phyloP scores from a whole-genome alignment of 225 moss, liverwort and hornwort species.

The Antitrichia curtipendula region DNA sequence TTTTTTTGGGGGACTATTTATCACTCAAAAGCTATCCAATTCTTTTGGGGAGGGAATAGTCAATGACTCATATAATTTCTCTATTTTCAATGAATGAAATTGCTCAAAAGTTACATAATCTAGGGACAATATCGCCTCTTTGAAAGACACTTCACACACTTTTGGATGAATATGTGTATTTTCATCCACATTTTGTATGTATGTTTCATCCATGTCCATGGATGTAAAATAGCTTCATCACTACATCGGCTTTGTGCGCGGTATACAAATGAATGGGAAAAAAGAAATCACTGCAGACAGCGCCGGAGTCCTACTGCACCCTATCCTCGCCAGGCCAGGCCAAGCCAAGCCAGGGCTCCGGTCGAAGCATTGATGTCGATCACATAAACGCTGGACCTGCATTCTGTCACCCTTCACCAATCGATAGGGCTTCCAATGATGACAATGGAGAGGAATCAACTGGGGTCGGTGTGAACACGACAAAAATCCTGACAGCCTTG shows the following conservation, averaged over 20 bases:
- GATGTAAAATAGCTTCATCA: background rate
- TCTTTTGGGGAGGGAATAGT: accelerated
- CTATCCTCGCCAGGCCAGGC: background rate
- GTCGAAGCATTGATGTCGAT: background rate
- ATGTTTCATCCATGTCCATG: background rate
- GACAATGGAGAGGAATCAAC: background rate
- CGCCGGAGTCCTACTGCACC: too few relatives aligned
- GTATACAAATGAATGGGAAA: too few relatives aligned
- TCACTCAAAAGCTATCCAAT: background rate
- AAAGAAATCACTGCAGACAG: too few relatives aligned
- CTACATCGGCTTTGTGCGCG: background rate
- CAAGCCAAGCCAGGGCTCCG: too few relatives aligned
- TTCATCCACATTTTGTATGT: background rate
- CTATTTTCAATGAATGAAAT: background rate
- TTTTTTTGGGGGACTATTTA: accelerated
- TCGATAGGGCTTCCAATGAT: background rate
- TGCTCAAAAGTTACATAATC: accelerated
- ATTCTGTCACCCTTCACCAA: background rate
- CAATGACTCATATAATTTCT: accelerated
- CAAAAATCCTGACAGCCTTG: background rate
- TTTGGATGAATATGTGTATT: background rate
- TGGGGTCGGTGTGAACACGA: background rate
- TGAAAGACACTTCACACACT: background rate
- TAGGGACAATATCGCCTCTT: accelerated
- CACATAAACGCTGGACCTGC: background rate